A percentile compares a stretch with the other conserved stretches of the same genome.
Conservation (phyloP, 106 monocot genomes). For the Apostasia ramifera region DNA sequence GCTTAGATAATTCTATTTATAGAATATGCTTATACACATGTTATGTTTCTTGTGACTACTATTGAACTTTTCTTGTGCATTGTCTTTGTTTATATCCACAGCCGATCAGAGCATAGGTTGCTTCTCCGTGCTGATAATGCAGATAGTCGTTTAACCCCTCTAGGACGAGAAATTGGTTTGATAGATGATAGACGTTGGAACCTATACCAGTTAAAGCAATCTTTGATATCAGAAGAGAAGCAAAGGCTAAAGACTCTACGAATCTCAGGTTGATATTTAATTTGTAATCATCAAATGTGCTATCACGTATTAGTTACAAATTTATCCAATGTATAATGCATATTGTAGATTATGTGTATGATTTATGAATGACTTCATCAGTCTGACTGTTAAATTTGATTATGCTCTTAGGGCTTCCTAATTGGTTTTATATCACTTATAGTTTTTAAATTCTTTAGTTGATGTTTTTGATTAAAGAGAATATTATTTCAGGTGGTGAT, state of each 20-base stretch:
- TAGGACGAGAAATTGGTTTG: constrained; percentile 87
- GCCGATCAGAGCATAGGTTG: constrained; percentile 92
- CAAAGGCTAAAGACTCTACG: constrained; percentile 63
- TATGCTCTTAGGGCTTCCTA: neutral
- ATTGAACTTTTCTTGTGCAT: too few relatives aligned
- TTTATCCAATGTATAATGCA: neutral
- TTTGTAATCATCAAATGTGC: neutral
- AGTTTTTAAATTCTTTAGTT: neutral
- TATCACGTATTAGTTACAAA: neutral
- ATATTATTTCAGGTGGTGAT: constrained; percentile 46
- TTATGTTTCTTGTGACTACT: too few relatives aligned
- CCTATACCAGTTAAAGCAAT: constrained; percentile 81
- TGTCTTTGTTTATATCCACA: constrained; percentile 12
- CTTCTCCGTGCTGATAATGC: constrained; percentile 96
- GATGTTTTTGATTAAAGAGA: neutral
- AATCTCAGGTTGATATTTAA: constrained; percentile 53
- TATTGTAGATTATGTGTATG: neutral
- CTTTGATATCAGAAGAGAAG: constrained; percentile 72
- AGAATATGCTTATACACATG: too few relatives aligned
- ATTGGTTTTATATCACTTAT: neutral
- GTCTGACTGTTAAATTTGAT: neutral
- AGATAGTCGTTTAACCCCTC: constrained; percentile 93
- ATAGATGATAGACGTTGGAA: constrained; percentile 96
- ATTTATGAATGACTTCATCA: neutral
- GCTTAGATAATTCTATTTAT: too few relatives aligned